A percentile compares a stretch with the other conserved stretches of the same genome.
These are phyloP conservation scores for Protomyces gravidus DNA, from an alignment of 1,139 yeast species.

Conservation along the genomic window DNA sequence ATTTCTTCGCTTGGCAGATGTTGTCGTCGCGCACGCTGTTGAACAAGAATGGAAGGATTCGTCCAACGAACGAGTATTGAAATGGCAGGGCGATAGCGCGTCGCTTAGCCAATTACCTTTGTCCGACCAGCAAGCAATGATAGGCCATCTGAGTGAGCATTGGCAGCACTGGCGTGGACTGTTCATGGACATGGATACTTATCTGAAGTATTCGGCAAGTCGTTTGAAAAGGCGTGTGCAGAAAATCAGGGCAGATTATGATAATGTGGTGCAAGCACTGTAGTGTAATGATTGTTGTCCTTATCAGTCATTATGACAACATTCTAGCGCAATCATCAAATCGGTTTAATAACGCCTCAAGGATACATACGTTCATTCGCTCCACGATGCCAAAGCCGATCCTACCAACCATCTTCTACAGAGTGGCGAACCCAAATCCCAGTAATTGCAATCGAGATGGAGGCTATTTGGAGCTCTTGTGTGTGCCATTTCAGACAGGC, in stretches of 20 bases:
- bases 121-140: neutral
- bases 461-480: too few species aligned
- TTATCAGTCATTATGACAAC: too few species aligned
- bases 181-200: neutral
- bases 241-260: neutral
- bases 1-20: neutral
- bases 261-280: too few species aligned
- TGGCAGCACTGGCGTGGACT: neutral
- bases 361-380: too few species aligned
- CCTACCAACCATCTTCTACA: too few species aligned
- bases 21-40: neutral
- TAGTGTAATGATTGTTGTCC: too few species aligned
- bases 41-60: neutral
- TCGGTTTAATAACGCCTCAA: too few species aligned
- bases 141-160: neutral
- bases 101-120: neutral
- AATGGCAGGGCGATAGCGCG: neutral
- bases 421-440: too few species aligned
- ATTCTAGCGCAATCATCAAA: too few species aligned
- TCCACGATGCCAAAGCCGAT: too few species aligned
- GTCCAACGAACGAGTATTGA: neutral
- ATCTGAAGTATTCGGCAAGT: neutral
- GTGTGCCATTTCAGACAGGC: too few species aligned
- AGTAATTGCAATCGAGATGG: too few species aligned
- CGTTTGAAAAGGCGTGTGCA: neutral